Percentiles rank a stretch among this genome's conserved stretches.
Evolutionary conservation across 306 rosid species (phyloP).

Genomic region (Phaseolus lunatus): DNA sequence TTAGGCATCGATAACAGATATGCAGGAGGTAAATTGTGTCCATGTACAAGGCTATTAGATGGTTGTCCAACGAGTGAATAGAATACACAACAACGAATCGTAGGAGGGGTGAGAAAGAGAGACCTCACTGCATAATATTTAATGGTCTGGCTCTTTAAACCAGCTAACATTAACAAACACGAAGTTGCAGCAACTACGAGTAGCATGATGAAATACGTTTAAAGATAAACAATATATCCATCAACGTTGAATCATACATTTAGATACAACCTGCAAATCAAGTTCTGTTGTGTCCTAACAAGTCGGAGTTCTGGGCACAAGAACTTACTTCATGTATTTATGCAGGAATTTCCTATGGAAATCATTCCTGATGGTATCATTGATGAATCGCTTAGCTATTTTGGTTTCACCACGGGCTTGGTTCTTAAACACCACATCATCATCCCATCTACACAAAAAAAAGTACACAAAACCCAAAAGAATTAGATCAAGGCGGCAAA

Average conservation of each 20-base stretch:
- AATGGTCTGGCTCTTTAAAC: neutral
- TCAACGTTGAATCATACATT: constrained; percentile 29
- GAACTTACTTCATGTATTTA: constrained; percentile 80
- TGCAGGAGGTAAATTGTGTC: too few species aligned
- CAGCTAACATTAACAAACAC: constrained; percentile 24
- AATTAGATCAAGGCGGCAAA: neutral
- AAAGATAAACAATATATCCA: constrained; percentile 11
- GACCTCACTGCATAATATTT: neutral
- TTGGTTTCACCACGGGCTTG: constrained; percentile 95
- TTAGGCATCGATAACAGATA: too few species aligned
- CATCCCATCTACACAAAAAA: constrained; percentile 74
- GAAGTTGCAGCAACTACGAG: constrained; percentile 29
- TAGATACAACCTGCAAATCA: constrained; percentile 24
- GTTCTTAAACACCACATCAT: constrained; percentile 91
- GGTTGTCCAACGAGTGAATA: neutral
- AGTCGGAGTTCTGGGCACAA: neutral
- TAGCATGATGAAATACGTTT: constrained; percentile 22
- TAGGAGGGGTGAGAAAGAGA: neutral
- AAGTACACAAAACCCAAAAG: neutral
- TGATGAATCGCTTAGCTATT: constrained; percentile 86
- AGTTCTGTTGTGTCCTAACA: constrained; percentile 29
- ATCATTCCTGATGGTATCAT: constrained; percentile 93
- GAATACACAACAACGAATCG: neutral
- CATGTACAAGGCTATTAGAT: neutral
- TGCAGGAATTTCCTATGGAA: constrained; percentile 93